A percentile compares a stretch with the other conserved stretches of the same genome.
phyloP scores from a whole-genome alignment of 1,139 yeast species.

The Magnusiomyces tetraspermus region DNA sequence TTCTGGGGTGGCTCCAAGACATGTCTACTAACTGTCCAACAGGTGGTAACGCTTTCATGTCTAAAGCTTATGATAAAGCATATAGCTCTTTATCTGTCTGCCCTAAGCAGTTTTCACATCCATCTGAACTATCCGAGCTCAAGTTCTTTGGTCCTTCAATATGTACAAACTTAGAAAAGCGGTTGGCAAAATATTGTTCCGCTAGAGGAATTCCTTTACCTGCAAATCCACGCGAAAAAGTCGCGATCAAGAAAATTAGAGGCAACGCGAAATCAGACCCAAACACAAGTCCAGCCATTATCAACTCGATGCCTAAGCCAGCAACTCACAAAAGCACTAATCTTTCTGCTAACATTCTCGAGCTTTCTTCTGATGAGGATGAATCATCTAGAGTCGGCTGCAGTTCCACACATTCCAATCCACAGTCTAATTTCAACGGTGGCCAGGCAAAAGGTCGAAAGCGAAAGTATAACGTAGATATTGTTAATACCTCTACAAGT shows the following conservation, averaged over 20 bases:
- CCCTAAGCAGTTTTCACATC: conserved; percentile 39
- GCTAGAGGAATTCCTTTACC: conserved; percentile 39
- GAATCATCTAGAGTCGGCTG: too few species aligned
- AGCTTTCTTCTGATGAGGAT: too few species aligned
- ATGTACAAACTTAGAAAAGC: conserved; percentile 38
- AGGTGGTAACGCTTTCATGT: conserved; percentile 36
- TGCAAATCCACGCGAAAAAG: conserved; percentile 12
- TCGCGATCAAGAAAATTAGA: neutral
- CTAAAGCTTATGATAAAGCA: conserved; percentile 42
- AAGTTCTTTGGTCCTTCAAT: conserved; percentile 58
- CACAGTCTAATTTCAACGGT: too few species aligned
- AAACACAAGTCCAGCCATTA: neutral
- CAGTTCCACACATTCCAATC: too few species aligned
- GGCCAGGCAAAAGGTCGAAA: neutral
- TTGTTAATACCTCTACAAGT: neutral
- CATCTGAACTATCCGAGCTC: conserved; percentile 43
- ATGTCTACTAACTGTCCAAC: conserved; percentile 38
- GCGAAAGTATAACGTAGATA: neutral
- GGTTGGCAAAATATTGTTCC: conserved; percentile 40
- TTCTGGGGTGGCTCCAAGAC: conserved; percentile 45
- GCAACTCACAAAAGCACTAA: neutral
- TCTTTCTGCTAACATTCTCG: neutral
- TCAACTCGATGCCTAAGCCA: neutral
- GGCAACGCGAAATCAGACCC: neutral
- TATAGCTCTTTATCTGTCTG: conserved; percentile 38